These are phyloP conservation scores for Scutellospora calospora DNA, from an alignment of 371 early-diverging fungal species.

Conservation along the genomic window DNA sequence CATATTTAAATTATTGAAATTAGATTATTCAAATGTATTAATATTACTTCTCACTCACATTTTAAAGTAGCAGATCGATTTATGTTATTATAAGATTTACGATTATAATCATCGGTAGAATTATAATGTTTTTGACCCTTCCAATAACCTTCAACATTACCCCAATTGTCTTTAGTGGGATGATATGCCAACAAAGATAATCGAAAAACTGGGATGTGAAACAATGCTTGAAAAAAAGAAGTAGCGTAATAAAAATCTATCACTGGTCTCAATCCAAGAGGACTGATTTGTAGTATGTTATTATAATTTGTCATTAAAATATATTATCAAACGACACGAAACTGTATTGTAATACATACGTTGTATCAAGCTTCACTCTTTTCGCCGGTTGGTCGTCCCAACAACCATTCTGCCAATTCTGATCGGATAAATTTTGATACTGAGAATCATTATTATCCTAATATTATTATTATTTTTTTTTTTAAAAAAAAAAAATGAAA, in stretches of 20 bases:
- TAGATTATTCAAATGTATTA: not conserved
- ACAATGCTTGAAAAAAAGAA: constrained; percentile 40
- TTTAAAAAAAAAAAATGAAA: too few relatives aligned
- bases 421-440: not conserved
- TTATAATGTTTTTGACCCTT: not conserved
- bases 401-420: not conserved
- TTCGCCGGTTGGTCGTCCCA: not conserved
- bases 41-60: constrained; percentile 1
- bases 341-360: not conserved
- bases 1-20: not conserved
- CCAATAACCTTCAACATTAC: constrained; percentile 41
- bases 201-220: constrained; percentile 42
- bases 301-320: too few relatives aligned
- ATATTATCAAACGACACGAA: too few relatives aligned
- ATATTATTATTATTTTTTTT: too few relatives aligned
- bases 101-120: not conserved
- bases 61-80: not conserved
- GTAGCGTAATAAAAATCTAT: not conserved
- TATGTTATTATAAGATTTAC: not conserved
- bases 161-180: constrained; percentile 40
- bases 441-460: too few relatives aligned
- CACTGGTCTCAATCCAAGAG: constrained; percentile 21
- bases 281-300: not conserved
- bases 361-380: not conserved
- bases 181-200: constrained; percentile 23